Base-by-base conservation (phyloP, 805 yeast species). In the Sugiyamaella valdiviana region DNA sequence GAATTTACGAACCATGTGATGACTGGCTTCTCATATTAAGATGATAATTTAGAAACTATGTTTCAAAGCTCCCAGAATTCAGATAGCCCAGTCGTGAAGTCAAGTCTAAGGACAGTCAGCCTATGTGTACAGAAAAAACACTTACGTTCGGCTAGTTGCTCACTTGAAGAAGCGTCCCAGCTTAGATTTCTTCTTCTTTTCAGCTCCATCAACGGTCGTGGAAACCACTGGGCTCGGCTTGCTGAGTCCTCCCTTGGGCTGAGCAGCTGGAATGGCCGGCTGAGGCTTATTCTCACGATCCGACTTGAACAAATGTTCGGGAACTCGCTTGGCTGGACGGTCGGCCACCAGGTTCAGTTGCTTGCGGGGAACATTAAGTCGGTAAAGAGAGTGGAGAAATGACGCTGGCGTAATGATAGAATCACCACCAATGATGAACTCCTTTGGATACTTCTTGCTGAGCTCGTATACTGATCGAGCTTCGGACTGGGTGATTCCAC, bases 401-500 rank as follows among this genome's bases (percentile, higher is more conserved):
- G 52, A 54, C 1, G 47, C 45, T 1, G 75, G 72, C 6, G 69
- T 78, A 51, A 86, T 67, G 1, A 87, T 65, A 46, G 83, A 80
- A 62, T 85, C 95, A 12, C 90, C 80, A 0, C 98, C 98, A 50
- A 91, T 68, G 51, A 83, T 78, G 15, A 93, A 76, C 52, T 88
- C 95, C 61, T 79, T 82, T 15, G 57, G 58, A 49, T 78, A 72
- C 40, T 74, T 64, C 15, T 69, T 65, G 6, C 87, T 76, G 42
- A 88, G 72, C 53, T 86, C 91, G 57, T 85, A 82, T 3, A 82
- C 80, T 10, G 86, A 75, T 53, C 91, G 76, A 23, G 84, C 69
- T 64, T 93, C 99, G 2, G 90, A 77, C 55, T 83, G 78, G 0
- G 98, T 87, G 17, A 85, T 66, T 6, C 98, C 99, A 19, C 99